phyloP scores from a whole-genome alignment of 139 green algal species.

The Micractinium sp. region DNA sequence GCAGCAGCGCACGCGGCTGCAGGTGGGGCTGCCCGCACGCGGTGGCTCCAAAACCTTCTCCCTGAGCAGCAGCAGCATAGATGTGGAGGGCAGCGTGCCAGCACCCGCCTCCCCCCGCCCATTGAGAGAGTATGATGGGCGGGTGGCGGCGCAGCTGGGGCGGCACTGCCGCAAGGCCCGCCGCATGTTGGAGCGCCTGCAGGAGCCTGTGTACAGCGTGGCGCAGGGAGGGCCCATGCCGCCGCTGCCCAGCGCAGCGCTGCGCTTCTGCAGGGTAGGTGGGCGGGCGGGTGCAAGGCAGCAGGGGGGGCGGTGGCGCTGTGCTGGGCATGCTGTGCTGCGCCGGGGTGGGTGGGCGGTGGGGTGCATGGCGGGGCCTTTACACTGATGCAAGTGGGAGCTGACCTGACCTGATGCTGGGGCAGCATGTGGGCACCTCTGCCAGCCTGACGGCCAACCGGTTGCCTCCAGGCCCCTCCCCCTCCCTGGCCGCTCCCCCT shows the following conservation, averaged over 20 bases:
- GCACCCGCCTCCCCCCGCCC: not conserved
- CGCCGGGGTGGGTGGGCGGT: not conserved
- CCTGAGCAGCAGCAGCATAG: not conserved
- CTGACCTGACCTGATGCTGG: too few species aligned
- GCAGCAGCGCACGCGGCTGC: not conserved
- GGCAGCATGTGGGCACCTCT: not conserved
- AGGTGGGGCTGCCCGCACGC: not conserved
- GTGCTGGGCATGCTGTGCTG: not conserved
- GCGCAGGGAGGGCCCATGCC: not conserved
- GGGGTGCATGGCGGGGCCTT: too few species aligned
- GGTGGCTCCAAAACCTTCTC: not conserved
- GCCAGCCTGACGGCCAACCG: not conserved
- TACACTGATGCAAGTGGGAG: not conserved
- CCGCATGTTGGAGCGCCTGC: not conserved
- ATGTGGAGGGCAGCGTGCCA: not conserved
- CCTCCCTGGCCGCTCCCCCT: not conserved
- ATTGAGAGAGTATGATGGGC: not conserved
- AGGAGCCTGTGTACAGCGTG: not conserved
- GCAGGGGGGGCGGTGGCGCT: too few species aligned
- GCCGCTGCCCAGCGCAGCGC: slow-evolving; percentile 15
- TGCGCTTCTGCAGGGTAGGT: slow-evolving; percentile 24
- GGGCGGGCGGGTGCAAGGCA: not conserved
- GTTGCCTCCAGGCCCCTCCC: not conserved
- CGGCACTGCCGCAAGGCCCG: slow-evolving; percentile 10
- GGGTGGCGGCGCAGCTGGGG: not conserved